Percentiles rank a stretch among this genome's conserved stretches.
Conservation (phyloP, 1,139 yeast species). For the Sugiyamaella pinicola region DNA sequence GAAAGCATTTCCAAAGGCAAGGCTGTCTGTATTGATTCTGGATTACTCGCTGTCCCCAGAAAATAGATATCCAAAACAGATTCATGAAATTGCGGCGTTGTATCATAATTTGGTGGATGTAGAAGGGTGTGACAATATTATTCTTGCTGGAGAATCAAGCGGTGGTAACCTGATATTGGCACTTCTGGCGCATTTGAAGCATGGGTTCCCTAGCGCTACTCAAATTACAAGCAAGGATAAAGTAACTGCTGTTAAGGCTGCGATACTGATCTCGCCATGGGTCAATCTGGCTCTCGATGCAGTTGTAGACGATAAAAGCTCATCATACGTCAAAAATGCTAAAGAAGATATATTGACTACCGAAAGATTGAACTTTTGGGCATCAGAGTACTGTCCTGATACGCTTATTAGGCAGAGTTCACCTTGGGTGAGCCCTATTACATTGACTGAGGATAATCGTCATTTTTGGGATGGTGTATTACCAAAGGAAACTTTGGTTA, state of each 20-base stretch:
- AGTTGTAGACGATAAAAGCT: constrained; percentile 19
- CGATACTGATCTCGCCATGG: constrained; percentile 51
- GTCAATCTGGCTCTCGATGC: constrained; percentile 38
- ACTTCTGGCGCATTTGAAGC: constrained; percentile 41
- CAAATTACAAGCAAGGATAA: constrained; percentile 14
- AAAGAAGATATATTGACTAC: constrained; percentile 27
- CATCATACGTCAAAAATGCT: constrained; percentile 41
- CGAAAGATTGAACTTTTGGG: constrained; percentile 34
- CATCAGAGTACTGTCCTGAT: constrained; percentile 40
- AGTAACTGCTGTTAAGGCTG: constrained; percentile 37
- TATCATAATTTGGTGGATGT: constrained; percentile 44
- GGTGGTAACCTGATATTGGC: constrained; percentile 49
- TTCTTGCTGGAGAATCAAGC: constrained; percentile 51
- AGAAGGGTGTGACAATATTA: constrained; percentile 40
- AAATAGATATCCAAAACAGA: constrained; percentile 46
- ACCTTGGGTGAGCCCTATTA: constrained; percentile 20
- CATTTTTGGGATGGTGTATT: constrained; percentile 43
- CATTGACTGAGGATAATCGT: neutral
- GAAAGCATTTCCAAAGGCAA: constrained; percentile 25
- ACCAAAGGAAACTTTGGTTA: constrained; percentile 39
- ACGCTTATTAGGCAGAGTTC: constrained; percentile 25
- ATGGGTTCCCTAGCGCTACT: constrained; percentile 37
- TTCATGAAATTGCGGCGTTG: constrained; percentile 43
- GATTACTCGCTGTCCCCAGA: constrained; percentile 47
- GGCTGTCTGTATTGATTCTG: constrained; percentile 41